A percentile compares a stretch with the other conserved stretches of the same genome.
These are phyloP conservation scores for Microbotryum lychnidis-dioicae DNA, from an alignment of 1,284 basidiomycete genomes.

Conservation along the genomic window DNA sequence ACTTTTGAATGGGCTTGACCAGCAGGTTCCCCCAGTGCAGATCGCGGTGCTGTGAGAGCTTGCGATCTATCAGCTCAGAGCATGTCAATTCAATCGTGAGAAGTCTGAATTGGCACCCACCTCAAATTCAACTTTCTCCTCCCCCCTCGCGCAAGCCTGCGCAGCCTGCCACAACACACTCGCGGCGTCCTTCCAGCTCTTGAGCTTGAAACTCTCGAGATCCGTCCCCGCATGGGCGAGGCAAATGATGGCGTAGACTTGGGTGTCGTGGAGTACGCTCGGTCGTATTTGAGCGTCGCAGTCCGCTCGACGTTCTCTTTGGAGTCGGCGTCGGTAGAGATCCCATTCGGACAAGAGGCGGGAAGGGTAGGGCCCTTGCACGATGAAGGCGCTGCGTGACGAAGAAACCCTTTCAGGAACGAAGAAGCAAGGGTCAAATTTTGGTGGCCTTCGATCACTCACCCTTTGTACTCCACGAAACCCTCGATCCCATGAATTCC, in stretches of 20 bases:
- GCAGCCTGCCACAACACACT: constrained; percentile 86
- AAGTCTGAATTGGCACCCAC: constrained; percentile 45
- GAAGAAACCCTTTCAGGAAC: too few relatives aligned
- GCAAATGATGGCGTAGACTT: constrained; percentile 79
- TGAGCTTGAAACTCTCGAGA: constrained; percentile 60
- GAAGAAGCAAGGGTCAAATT: too few relatives aligned
- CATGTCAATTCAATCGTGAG: background rate
- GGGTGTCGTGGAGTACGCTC: constrained; percentile 61
- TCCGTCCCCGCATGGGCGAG: constrained; percentile 82
- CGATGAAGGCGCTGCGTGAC: constrained; percentile 58
- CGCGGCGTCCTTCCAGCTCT: constrained; percentile 72
- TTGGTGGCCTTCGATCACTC: constrained; percentile 26
- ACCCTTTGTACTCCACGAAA: constrained; percentile 67
- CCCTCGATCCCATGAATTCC: constrained; percentile 56
- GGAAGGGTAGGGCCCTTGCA: constrained; percentile 73
- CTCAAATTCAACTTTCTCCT: constrained; percentile 73
- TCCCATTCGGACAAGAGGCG: constrained; percentile 78
- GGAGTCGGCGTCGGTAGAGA: constrained; percentile 46
- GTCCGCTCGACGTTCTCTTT: constrained; percentile 40
- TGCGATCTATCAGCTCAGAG: background rate
- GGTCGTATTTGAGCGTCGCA: constrained; percentile 74
- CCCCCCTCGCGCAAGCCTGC: constrained; percentile 65
- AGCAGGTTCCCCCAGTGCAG: constrained; percentile 97
- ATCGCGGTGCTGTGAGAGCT: constrained; percentile 69
- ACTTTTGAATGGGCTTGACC: constrained; percentile 50